Evolutionary conservation across 2,329 filamentous ascomycete species (phyloP).

Genomic region (Clonostachys sp.): DNA sequence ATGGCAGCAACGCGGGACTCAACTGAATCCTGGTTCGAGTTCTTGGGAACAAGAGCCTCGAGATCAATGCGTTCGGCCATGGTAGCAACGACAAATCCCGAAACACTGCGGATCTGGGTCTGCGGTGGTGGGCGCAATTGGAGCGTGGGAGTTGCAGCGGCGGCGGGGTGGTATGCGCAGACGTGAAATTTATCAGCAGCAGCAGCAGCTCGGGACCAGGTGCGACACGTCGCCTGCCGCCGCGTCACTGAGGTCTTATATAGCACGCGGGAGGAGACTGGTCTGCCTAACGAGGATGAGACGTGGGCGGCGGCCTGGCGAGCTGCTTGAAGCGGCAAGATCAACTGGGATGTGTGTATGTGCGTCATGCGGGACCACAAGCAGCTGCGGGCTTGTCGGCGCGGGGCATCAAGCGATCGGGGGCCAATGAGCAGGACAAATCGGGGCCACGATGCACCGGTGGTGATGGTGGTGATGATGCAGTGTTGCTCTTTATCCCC

Average conservation of each 20-base stretch:
- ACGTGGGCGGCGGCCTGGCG: not conserved
- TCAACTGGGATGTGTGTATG: not conserved
- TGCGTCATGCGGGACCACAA: not conserved
- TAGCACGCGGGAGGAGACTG: not conserved
- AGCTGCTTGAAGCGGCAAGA: not conserved
- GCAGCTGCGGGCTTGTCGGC: no score
- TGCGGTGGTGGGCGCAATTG: no score
- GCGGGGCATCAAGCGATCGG: not conserved
- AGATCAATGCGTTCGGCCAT: conserved; percentile 2
- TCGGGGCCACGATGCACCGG: no score
- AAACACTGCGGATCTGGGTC: no score
- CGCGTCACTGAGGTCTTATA: no score
- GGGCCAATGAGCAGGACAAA: not conserved
- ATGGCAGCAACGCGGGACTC: conserved; percentile 11
- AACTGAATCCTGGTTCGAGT: conserved; percentile 1
- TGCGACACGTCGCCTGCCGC: no score
- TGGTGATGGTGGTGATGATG: no score
- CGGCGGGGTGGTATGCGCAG: no score
- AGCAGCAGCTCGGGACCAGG: no score
- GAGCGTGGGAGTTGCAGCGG: no score
- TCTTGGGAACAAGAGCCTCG: not conserved
- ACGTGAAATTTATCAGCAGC: no score
- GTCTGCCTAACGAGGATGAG: not conserved
- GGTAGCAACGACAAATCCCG: not conserved
- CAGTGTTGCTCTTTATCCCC: conserved; percentile 7